Percentiles rank a stretch among this genome's conserved stretches.
These are phyloP conservation scores for Populus nigra DNA, from an alignment of 345 rosid species.

Conservation along the genomic window DNA sequence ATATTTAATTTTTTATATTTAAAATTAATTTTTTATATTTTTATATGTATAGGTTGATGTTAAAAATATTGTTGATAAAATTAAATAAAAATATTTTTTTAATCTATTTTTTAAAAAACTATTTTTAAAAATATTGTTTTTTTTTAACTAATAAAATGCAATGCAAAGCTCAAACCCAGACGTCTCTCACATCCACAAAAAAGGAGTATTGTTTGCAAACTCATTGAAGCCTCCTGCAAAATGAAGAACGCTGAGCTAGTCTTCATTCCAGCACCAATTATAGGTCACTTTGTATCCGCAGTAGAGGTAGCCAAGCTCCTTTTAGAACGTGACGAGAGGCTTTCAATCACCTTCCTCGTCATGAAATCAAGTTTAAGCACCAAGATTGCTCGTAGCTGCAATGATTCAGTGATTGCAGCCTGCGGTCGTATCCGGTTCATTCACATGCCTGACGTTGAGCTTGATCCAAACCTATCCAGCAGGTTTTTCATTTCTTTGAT, in stretches of 20 bases:
- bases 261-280: not conserved
- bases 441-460: not conserved
- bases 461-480: not conserved
- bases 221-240: not conserved
- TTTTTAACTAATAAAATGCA: too few species aligned
- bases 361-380: not conserved
- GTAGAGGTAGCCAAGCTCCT: not conserved
- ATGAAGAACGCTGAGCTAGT: not conserved
- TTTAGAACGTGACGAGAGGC: not conserved
- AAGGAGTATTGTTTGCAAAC: too few species aligned
- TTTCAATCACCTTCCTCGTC: conserved; percentile 1
- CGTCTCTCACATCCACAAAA: too few species aligned
- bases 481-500: not conserved
- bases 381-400: not conserved
- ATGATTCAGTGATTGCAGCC: not conserved
- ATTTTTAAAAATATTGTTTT: too few species aligned
- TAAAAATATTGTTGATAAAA: too few species aligned
- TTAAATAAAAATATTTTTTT: too few species aligned
- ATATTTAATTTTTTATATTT: too few species aligned
- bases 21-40: too few species aligned
- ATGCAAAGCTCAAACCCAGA: too few species aligned
- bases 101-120: too few species aligned
- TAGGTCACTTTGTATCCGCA: not conserved
- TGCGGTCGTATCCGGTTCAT: not conserved
- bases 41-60: too few species aligned